Conservation (phyloP, 2,329 filamentous ascomycete genomes). For the Diaporthe sp. region DNA sequence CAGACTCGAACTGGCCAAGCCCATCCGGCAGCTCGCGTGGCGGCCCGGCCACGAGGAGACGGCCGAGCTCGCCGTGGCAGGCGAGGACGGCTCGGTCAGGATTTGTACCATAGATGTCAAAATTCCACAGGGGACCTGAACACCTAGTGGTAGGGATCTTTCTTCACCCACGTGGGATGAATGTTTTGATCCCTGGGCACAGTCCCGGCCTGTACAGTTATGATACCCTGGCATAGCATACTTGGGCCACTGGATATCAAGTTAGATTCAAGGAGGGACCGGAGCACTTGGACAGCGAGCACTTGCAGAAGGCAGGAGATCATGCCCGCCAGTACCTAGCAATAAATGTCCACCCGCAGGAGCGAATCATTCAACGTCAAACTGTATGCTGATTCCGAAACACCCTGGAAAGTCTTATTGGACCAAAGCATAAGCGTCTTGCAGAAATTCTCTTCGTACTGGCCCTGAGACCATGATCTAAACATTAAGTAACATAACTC, state of each 20-base stretch:
- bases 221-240: neutral
- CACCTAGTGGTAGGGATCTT: neutral
- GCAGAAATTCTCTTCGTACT: neutral
- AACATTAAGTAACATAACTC: conserved; percentile 39
- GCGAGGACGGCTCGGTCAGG: conserved; percentile 73
- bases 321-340: neutral
- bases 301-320: conserved; percentile 33
- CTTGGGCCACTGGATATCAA: neutral
- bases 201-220: neutral
- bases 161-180: neutral
- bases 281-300: conserved; percentile 35
- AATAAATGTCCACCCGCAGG: neutral
- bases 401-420: neutral
- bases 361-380: neutral
- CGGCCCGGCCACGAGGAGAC: conserved; percentile 60
- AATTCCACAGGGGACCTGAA: conserved; percentile 35
- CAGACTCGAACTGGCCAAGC: conserved; percentile 72
- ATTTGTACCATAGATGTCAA: conserved; percentile 62
- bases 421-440: neutral
- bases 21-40: conserved; percentile 79
- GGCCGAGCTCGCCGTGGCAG: conserved; percentile 66
- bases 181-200: no score
- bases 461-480: conserved; percentile 31
- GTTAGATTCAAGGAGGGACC: neutral
- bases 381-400: neutral